Evolutionary conservation across 2,329 filamentous ascomycete species (phyloP).

Genomic region (Ambrosiella beaveri): DNA sequence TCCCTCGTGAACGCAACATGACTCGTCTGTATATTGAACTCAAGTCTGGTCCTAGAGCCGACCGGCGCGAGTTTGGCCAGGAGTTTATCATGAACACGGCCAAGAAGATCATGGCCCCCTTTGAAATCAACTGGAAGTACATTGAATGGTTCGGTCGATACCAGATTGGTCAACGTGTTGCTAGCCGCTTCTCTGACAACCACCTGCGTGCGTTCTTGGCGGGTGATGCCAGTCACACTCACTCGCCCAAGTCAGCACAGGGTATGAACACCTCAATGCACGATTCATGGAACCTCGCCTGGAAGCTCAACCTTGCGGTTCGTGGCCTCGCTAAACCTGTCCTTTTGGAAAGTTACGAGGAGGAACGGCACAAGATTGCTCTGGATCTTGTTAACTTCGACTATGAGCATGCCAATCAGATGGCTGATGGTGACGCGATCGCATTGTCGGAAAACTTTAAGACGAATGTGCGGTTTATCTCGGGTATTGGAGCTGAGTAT

Average conservation of each 20-base stretch:
- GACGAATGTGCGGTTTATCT: constrained; percentile 56
- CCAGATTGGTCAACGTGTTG: constrained; percentile 53
- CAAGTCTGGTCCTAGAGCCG: constrained; percentile 27
- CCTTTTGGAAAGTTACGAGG: constrained; percentile 43
- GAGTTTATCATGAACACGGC: constrained; percentile 56
- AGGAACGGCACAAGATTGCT: constrained; percentile 44
- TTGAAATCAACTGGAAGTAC: constrained; percentile 38
- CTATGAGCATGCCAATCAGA: constrained; percentile 38
- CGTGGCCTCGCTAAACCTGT: constrained; percentile 36
- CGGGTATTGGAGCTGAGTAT: constrained; percentile 50
- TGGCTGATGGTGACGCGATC: constrained; percentile 42
- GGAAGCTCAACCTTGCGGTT: constrained; percentile 34
- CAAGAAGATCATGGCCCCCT: constrained; percentile 41
- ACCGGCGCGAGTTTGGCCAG: constrained; percentile 31
- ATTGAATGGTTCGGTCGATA: constrained; percentile 59
- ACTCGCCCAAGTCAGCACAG: constrained; percentile 55
- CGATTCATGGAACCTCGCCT: constrained; percentile 44
- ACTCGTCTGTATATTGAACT: constrained; percentile 45
- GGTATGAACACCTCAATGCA: constrained; percentile 46
- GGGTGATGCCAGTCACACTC: constrained; percentile 55
- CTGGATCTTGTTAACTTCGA: constrained; percentile 43
- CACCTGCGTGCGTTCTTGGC: constrained; percentile 48
- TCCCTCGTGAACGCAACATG: constrained; percentile 56
- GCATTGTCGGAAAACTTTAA: constrained; percentile 52
- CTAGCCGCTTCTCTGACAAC: constrained; percentile 48